Percentiles rank a stretch among this genome's conserved stretches.
These are phyloP conservation scores for Fonsecaea monophora DNA, from an alignment of 2,329 filamentous ascomycete species.

Conservation along the genomic window DNA sequence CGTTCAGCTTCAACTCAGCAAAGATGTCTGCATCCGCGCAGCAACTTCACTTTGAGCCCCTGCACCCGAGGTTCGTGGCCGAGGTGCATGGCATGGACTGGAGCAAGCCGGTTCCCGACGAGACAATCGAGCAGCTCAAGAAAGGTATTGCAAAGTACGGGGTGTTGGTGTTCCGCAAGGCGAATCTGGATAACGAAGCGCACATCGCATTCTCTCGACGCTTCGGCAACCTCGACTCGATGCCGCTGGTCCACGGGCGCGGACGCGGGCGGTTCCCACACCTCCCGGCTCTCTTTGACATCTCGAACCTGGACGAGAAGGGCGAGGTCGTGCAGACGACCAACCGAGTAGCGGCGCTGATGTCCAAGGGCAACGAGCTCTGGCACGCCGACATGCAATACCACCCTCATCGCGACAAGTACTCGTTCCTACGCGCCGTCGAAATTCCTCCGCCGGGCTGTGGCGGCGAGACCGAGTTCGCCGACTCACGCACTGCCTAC, in stretches of 20 bases:
- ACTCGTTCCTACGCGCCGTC: not conserved
- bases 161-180: conserved; percentile 27
- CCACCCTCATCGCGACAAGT: conserved; percentile 2
- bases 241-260: not conserved
- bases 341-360: not conserved
- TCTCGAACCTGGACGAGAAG: conserved; percentile 8
- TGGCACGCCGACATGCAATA: conserved; percentile 15
- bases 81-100: conserved; percentile 50
- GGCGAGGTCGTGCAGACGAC: conserved; percentile 1
- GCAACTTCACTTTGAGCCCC: too few relatives aligned
- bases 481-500: conserved; percentile 18
- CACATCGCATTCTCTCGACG: conserved; percentile 30
- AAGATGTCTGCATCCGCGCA: too few relatives aligned
- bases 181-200: conserved; percentile 21
- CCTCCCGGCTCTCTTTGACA: conserved; percentile 1
- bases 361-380: conserved; percentile 13
- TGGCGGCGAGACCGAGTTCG: conserved; percentile 10
- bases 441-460: conserved; percentile 5
- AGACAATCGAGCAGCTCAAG: not conserved
- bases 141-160: conserved; percentile 22
- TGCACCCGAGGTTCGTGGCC: conserved; percentile 46
- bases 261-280: conserved; percentile 7
- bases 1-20: too few relatives aligned
- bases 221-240: conserved; percentile 32
- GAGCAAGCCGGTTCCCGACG: conserved; percentile 40